A percentile compares a stretch with the other conserved stretches of the same genome.
Conservation (phyloP, 768 basidiomycete species). For the Boletus bicolor region DNA sequence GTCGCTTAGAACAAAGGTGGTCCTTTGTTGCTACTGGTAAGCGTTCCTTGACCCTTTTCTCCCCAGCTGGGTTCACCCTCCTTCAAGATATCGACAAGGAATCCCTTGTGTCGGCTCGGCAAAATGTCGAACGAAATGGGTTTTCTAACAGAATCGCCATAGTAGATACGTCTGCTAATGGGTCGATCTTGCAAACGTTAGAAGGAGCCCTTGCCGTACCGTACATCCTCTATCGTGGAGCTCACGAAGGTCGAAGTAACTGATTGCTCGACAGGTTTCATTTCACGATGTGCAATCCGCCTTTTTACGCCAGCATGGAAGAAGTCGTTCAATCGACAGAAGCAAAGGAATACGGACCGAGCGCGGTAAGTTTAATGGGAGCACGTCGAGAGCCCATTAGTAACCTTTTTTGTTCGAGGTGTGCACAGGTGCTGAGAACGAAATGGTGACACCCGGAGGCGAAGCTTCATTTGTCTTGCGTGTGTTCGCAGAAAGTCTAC, state of each 20-base stretch:
- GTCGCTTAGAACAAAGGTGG: constrained; percentile 52
- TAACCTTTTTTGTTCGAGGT: constrained; percentile 42
- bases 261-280: constrained; percentile 44
- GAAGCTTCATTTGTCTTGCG: constrained; percentile 72
- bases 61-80: not conserved
- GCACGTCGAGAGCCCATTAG: not conserved
- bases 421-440: constrained; percentile 81
- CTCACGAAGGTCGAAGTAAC: not conserved
- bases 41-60: not conserved
- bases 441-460: constrained; percentile 89
- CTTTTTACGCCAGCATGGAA: constrained; percentile 78
- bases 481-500: constrained; percentile 76
- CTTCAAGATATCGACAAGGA: constrained; percentile 63
- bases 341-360: constrained; percentile 63
- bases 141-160: constrained; percentile 52
- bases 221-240: not conserved
- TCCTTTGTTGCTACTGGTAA: constrained; percentile 68
- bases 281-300: constrained; percentile 95
- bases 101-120: constrained; percentile 54
- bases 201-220: constrained; percentile 6
- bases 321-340: constrained; percentile 52
- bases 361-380: constrained; percentile 50
- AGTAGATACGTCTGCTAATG: constrained; percentile 33
- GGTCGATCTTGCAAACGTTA: constrained; percentile 42
- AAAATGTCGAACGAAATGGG: constrained; percentile 57